A percentile compares a stretch with the other conserved stretches of the same genome.
These are phyloP conservation scores for Lepidium africanum DNA, from an alignment of 345 rosid genomes.

Conservation along the genomic window DNA sequence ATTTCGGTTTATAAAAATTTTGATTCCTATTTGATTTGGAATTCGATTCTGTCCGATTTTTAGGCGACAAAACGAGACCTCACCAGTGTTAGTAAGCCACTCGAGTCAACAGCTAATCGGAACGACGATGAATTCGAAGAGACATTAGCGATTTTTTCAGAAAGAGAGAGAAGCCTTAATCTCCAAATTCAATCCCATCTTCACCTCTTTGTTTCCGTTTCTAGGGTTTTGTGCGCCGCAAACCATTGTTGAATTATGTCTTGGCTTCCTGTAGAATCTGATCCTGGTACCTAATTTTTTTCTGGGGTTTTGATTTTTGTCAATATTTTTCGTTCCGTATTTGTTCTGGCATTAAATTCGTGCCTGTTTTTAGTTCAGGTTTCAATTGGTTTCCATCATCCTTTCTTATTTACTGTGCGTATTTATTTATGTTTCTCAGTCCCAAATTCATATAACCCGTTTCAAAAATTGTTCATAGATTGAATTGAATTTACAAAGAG, in stretches of 20 bases:
- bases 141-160: neutral
- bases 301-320: neutral
- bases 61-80: neutral
- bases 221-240: neutral
- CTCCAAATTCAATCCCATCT: neutral
- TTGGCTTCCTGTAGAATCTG: conserved; percentile 31
- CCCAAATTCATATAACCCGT: neutral
- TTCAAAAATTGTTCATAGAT: neutral
- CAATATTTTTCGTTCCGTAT: neutral
- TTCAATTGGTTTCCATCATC: neutral
- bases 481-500: neutral
- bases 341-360: neutral
- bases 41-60: neutral
- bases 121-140: conserved; percentile 8
- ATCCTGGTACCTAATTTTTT: conserved; percentile 19
- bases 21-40: neutral
- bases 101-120: neutral
- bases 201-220: neutral
- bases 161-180: conserved; percentile 2
- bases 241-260: conserved; percentile 19
- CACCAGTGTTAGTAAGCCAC: neutral
- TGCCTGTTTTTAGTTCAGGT: neutral
- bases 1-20: neutral
- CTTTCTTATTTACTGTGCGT: too few species aligned
- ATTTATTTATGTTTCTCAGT: neutral